Evolutionary conservation across 1,284 basidiomycete genomes (phyloP).

Genomic region (Bjerkandera adusta): DNA sequence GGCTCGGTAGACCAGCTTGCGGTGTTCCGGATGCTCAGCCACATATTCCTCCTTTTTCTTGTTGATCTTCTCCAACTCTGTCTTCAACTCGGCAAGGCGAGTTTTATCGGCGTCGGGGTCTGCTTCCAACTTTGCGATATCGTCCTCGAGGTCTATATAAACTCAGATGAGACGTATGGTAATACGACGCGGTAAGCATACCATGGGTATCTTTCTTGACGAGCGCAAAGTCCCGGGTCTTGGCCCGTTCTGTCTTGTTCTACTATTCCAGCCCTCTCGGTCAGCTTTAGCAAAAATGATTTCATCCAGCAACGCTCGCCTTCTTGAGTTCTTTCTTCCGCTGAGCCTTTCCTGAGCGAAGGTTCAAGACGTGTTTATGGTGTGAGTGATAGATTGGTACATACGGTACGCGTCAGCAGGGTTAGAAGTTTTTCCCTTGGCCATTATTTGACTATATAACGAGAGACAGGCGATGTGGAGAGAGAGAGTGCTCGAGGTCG

Average conservation of each 20-base stretch:
- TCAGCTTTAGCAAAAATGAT: slow-evolving; percentile 6
- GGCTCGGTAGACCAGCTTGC: slow-evolving; percentile 68
- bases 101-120: slow-evolving; percentile 51
- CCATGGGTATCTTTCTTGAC: slow-evolving; percentile 89
- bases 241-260: slow-evolving; percentile 83
- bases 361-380: neutral
- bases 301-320: slow-evolving; percentile 42
- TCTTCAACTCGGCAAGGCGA: slow-evolving; percentile 63
- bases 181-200: slow-evolving; percentile 26
- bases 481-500: slow-evolving; percentile 15
- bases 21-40: slow-evolving; percentile 86
- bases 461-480: neutral
- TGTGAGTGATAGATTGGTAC: slow-evolving; percentile 16
- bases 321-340: slow-evolving; percentile 91
- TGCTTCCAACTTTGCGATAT: too few species aligned
- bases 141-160: slow-evolving; percentile 62
- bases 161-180: neutral
- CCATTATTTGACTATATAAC: slow-evolving; percentile 46
- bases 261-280: slow-evolving; percentile 45
- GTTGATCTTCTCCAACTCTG: slow-evolving; percentile 77
- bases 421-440: slow-evolving; percentile 78
- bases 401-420: slow-evolving; percentile 83
- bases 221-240: slow-evolving; percentile 76
- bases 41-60: slow-evolving; percentile 90
- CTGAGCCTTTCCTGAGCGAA: slow-evolving; percentile 73